Evolutionary conservation across 169 alveolate genomes (phyloP), one percentile per base, ranked within the genome.

Genomic region (Plasmodium adleri): DNA sequence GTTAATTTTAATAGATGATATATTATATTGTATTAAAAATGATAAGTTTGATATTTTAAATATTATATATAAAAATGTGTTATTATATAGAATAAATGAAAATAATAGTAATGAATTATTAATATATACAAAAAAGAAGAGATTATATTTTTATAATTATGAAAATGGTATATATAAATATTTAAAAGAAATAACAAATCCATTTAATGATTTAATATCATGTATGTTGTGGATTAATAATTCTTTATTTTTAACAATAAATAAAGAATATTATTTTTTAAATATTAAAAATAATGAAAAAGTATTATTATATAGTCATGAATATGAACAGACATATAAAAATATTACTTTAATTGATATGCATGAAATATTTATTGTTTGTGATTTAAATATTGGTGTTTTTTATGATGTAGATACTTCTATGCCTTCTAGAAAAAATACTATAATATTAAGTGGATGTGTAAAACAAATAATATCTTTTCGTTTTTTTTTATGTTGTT

Each of bases 361-460:
- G 10, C 12, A 68, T 32, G 91, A 83, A 54, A 68, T 83, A 24
- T 83, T 83, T 83, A 83, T 83, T 3, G 91, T 83, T 0, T 83
- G 91, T 67, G 91, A 83, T 47, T 50, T 70, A 6, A 83, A 83
- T n/a, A 68, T 83, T 43, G 91, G 91, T 1, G 91, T 83, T 1
- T 83, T 83, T 54, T 83, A 83, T 50, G 91, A 83, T 47, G 66
- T 70, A 0, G 54, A 83, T 3, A 83, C 91, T 1, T 68, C 85
- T n/a, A 83, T 83, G 91, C 91, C 91, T 5, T 68, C 85, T 5
- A 15, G 72, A 72, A 83, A 83, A 20, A 83, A 83, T 39, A 66
- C 91, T 0, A 83, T 83, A 6, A 68, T 62, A 13, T 45, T 83
- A 15, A 17, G 60, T 8, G 73, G 20, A 1, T 50, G 39, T 10